These are phyloP conservation scores for Quercus parvula DNA, from an alignment of 306 rosid species.

Conservation along the genomic window DNA sequence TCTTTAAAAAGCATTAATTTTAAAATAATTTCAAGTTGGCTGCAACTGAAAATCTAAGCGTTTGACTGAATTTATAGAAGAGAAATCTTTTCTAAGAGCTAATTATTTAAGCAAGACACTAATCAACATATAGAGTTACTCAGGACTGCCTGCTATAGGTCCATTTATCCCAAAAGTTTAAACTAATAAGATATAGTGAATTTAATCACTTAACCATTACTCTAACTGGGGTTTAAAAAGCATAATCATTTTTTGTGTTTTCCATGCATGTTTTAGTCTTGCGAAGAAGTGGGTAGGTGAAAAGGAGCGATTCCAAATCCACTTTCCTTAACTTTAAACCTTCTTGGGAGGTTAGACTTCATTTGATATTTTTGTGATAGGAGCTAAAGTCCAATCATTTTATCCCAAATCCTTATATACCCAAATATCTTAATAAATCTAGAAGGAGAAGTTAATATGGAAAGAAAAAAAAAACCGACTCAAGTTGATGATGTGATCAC, in stretches of 20 bases:
- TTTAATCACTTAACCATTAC: background rate
- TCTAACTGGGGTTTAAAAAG: background rate
- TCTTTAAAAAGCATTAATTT: background rate
- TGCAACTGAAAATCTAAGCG: background rate
- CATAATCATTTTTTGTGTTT: background rate
- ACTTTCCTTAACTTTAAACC: background rate
- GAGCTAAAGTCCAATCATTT: background rate
- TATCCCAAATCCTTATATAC: background rate
- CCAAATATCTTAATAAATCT: background rate
- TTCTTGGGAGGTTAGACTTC: background rate
- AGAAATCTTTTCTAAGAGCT: background rate
- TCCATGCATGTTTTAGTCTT: background rate
- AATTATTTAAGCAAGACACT: background rate
- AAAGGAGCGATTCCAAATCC: background rate
- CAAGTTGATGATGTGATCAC: background rate
- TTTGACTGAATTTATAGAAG: background rate
- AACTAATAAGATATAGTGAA: too few species aligned
- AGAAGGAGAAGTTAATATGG: background rate
- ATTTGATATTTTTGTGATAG: background rate
- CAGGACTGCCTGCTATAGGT: too few species aligned
- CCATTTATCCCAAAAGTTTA: too few species aligned
- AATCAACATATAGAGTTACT: too few species aligned
- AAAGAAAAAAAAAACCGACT: background rate
- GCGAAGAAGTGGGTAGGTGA: background rate
- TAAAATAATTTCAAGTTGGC: background rate